Evolutionary conservation across 768 basidiomycete species (phyloP), one percentile per base, ranked within the genome.

Genomic region (Psilocybe sp.): DNA sequence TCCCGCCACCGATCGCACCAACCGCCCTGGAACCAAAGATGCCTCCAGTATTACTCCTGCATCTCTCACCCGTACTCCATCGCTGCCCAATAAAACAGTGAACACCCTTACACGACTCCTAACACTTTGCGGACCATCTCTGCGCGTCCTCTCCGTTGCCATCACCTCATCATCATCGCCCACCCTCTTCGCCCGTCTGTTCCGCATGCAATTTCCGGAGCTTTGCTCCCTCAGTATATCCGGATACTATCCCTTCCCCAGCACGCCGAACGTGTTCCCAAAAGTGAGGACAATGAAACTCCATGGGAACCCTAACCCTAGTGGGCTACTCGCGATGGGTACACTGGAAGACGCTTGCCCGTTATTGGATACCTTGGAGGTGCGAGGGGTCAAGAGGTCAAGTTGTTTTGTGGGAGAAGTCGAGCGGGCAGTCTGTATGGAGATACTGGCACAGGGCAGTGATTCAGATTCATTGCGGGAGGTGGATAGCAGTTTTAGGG

Each of bases 191-290:
- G 70, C 72, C 4, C 62, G 69, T 19, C 61, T 80, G 36, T 78
- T 77, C 60, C 67, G 72, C 14, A 64, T 65, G 8, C 46, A 61
- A 2, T 75, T 78, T 44, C 79, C 77, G 0, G 52, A 49, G 20
- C 65, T 81, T 1, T 58, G 52, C 20, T 68, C 69, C 28, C 72
- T 81, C 50, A 62, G 73, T 4, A 55, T 80, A 2, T 69, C 69
- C 2, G 80, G 79, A 1, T 75, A 74, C 54, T 81, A 81, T 59
- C 75, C 78, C 6, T 78, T 73, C 53, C 77, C 76, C 2, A 69
- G 68, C 15, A 45, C 64, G 0, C 54, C 67, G 3, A 53, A 56
- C 13, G 65, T 59, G 28, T 62, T 59, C 42, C 60, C 79, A 8
- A 51, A 41, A 1, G 66, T 82, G 14, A 57, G 63, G 39, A 64